Percentiles rank a stretch among this genome's conserved stretches.
Conservation (phyloP, 1,284 basidiomycete genomes). For the Earliella scabrosa region DNA sequence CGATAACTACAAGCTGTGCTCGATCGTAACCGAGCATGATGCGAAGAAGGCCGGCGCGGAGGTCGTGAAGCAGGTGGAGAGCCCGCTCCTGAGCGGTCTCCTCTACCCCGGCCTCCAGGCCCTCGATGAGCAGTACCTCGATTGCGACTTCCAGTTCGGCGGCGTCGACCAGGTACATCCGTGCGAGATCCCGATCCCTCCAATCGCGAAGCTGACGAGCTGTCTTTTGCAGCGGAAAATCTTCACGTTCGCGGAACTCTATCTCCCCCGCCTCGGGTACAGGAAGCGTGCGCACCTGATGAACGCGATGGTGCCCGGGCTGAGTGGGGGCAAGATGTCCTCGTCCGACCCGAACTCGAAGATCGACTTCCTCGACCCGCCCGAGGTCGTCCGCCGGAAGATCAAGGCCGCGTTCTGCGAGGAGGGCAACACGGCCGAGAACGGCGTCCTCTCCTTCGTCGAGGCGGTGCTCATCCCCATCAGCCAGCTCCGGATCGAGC, state of each 20-base stretch:
- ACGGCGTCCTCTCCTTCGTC: conserved; percentile 92
- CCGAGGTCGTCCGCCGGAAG: conserved; percentile 86
- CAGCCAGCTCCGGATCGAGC: conserved; percentile 73
- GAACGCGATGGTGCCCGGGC: conserved; percentile 98
- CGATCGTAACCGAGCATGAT: conserved; percentile 93
- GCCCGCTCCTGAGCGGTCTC: conserved; percentile 87
- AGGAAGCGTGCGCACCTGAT: conserved; percentile 96
- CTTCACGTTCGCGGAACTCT: conserved; percentile 96
- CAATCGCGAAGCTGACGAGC: neutral
- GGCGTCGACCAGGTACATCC: conserved; percentile 89
- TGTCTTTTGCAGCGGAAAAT: conserved; percentile 86
- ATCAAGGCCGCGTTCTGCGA: conserved; percentile 94
- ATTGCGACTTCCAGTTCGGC: conserved; percentile 97
- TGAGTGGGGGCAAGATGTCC: conserved; percentile 98
- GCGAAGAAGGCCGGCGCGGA: conserved; percentile 99
- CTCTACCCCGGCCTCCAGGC: conserved; percentile 98
- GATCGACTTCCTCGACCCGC: conserved; percentile 95
- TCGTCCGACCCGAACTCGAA: conserved; percentile 96
- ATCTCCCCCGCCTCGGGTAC: conserved; percentile 94
- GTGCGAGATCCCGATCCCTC: conserved; percentile 4
- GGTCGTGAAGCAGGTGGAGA: conserved; percentile 97
- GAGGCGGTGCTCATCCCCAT: conserved; percentile 91
- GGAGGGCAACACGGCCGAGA: conserved; percentile 89
- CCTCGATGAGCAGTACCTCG: conserved; percentile 96
- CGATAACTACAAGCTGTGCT: conserved; percentile 92